Base-by-base conservation (phyloP, 2,329 filamentous ascomycete species). In the Pyrenophora tritici-repentis region DNA sequence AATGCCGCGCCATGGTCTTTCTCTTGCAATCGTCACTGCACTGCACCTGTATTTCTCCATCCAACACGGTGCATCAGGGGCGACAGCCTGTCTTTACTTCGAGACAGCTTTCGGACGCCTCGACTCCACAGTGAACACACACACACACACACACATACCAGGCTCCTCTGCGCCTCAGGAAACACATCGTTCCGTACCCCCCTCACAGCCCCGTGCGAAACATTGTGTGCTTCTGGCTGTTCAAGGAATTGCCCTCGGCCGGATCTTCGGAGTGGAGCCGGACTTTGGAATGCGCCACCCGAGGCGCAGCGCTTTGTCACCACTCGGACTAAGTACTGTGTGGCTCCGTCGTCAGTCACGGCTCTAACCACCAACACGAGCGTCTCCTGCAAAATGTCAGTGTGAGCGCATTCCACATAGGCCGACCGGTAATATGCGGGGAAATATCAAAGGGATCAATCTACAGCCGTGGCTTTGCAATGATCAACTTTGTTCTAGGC, bases 171-270 rank as follows among this genome's bases (percentile, higher is more conserved):
- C 38, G 47, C 47, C 33, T 55, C 46, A 59, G 49, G 55, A 62
- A 67, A 62, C 64, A 56, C 49, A 29, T 24, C 46, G 36, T 61
- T 58, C 59, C 54, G 58, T 53, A 50, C 54, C 58, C 42, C 47
- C 41, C 40, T 47, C 36, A 33, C 20, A 20, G 43, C 47, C 44
- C 34, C 35, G 32, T 39, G 39, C 59, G 58, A 65, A 64, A 64
- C 62, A 55, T 51, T 40, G 39, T 50, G 41, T 51, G 54, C 54
- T 35, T 50, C 54, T 41, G 33, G 31, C 32, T 44, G 24, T 44
- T 16, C 29, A 36, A 24, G 20, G 26, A 29, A 22, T 50, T 17
- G 24, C 45, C 48, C 34, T 50, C 42, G 51, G 56, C 47, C 44
- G 47, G 33, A 41, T 42, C 44, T 20, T 18, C 29, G 53, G 45